Conservation (phyloP, 495 filamentous ascomycete species). For the Talaromyces thailandensis region DNA sequence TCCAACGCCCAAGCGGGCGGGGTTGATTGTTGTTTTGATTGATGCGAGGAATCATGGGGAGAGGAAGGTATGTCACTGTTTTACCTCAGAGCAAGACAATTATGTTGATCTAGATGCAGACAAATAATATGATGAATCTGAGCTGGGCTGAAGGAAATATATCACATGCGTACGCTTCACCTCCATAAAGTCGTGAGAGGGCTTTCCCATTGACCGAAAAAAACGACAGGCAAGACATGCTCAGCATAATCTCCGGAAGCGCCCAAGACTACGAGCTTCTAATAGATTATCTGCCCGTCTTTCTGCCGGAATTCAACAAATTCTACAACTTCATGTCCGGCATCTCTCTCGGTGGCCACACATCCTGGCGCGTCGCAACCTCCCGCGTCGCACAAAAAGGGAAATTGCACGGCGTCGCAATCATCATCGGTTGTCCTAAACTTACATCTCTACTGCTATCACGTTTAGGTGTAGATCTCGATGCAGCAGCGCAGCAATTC, state of each 20-base stretch:
- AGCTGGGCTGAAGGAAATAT: not conserved
- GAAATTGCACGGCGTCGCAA: constrained; percentile 2
- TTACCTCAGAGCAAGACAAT: not conserved
- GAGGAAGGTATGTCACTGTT: not conserved
- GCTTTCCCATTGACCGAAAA: too few species aligned
- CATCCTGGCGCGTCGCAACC: constrained; percentile 4
- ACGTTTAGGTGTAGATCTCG: not conserved
- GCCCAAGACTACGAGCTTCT: constrained; percentile 3
- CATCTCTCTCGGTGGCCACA: constrained; percentile 7
- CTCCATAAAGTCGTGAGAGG: not conserved
- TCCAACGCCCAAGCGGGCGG: not conserved
- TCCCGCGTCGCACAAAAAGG: not conserved
- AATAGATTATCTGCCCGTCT: constrained; percentile 1
- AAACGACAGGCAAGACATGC: constrained; percentile 1
- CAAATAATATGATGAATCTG: not conserved
- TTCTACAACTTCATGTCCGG: constrained; percentile 8
- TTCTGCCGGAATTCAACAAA: not conserved
- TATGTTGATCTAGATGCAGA: not conserved
- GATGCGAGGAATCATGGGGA: constrained; percentile 7
- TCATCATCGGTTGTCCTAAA: constrained; percentile 1
- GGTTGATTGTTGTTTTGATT: constrained; percentile 2
- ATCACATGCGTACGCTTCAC: not conserved
- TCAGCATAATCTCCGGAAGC: not conserved
- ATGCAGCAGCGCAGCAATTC: not conserved
- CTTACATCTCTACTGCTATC: not conserved